Base-by-base conservation (phyloP, 1,284 basidiomycete species). In the Malassezia dermatis region DNA sequence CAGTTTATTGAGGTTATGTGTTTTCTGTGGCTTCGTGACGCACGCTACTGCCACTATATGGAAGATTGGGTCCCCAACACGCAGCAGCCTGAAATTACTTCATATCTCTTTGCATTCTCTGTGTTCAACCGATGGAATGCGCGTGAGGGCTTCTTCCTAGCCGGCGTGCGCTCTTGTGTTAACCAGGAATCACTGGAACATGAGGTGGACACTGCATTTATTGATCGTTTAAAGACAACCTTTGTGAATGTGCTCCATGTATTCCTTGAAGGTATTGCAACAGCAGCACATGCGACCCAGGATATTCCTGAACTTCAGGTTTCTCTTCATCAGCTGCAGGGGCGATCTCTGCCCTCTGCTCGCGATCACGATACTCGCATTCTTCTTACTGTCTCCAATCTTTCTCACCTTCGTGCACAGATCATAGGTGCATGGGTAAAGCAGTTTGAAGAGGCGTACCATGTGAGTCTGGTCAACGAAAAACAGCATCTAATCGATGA, bases 171-270 rank as follows among this genome's bases (percentile, higher is more conserved):
- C 23, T 21, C 45, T 6, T 23, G 30, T 8, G 8, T 11, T 0
- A 17, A 42, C 2, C 44, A 53, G 8, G 34, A 50, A 2, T 50
- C 61, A 4, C 54, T 52, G 7, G 37, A 57, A 47, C 55, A 58
- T 34, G 59, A 51, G 17, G 58, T 67, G 10, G 32, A 61, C 13
- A 28, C 64, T 6, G 69, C 65, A 34, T 69, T 66, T 47, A 60
- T 64, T 3, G 39, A 78, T 13, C 87, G 86, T 77, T 86, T 96
- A 67, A 85, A 84, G 21, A 86, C 85, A 60, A 83, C 86, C 0
- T 95, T 95, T 76, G 76, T 95, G 44, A 90, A 96, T 69, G 82
- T 85, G 1, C 71, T 94, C 27, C 90, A 93, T 75, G 84, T 85
- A 23, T 85, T 94, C 63, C 78, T 96, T 43, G 89, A 96, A 65